phyloP scores from a whole-genome alignment of 2,329 filamentous ascomycete species.

The Escovopsis sp. region DNA sequence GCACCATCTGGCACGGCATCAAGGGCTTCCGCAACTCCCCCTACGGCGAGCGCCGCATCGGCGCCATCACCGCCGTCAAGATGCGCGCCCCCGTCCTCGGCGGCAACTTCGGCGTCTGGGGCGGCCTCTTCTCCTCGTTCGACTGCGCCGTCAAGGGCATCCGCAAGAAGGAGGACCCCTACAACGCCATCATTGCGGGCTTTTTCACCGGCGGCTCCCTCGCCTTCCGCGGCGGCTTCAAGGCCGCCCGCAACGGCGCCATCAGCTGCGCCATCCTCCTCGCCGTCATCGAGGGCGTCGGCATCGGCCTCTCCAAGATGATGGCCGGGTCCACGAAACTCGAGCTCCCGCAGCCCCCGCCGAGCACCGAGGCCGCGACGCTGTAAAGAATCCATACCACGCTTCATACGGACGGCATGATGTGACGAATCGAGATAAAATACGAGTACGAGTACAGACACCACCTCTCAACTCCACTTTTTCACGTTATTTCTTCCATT shows the following conservation, averaged over 20 bases:
- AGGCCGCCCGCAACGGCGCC: constrained; percentile 84
- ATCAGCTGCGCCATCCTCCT: constrained; percentile 92
- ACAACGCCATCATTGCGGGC: constrained; percentile 93
- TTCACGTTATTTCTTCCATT: neutral
- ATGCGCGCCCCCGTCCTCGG: constrained; percentile 89
- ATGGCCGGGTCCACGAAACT: constrained; percentile 79
- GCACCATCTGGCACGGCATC: constrained; percentile 89
- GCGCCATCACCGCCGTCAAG: constrained; percentile 93
- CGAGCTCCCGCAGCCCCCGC: constrained; percentile 34
- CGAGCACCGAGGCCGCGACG: constrained; percentile 15
- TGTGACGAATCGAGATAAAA: too few relatives aligned
- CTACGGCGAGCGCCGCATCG: constrained; percentile 89
- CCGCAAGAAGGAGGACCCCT: constrained; percentile 93
- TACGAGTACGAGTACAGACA: neutral
- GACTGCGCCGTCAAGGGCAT: constrained; percentile 94
- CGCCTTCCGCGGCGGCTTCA: constrained; percentile 80
- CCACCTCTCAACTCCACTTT: too few relatives aligned
- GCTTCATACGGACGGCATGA: neutral
- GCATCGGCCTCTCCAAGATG: constrained; percentile 90
- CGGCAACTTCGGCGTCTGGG: constrained; percentile 97
- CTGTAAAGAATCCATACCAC: constrained; percentile 8
- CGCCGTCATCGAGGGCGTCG: constrained; percentile 93
- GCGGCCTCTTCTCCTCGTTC: constrained; percentile 87
- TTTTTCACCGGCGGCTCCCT: constrained; percentile 93
- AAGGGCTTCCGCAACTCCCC: constrained; percentile 87